Evolutionary conservation across 305 asterid species (phyloP), one percentile per base, ranked within the genome.

Genomic region (Fraxinus paxiana): DNA sequence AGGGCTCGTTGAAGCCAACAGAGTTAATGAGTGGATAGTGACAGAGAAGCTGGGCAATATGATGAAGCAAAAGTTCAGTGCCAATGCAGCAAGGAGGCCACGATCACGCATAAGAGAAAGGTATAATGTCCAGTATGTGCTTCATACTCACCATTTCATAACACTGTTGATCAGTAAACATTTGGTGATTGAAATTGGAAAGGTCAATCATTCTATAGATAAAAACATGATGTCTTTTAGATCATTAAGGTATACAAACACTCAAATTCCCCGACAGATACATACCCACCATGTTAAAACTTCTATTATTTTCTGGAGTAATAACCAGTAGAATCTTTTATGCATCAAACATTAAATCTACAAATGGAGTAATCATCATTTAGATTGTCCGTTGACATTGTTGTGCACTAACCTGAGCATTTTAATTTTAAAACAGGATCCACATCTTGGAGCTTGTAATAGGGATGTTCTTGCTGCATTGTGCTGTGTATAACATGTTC

Each of bases 21-120:
- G 92, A 79, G 92, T 86, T 26, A 90, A 88, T 41, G 93, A 90
- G 77, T 90, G 91, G 93, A 80, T 90, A 22, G 93, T 90, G 81
- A 94, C 98, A 1, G 98, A 94, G 86, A 94, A 94, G 86, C 86
- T 94, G 28, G 98, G 98, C 48, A 90, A 91, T 85, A 75, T 85
- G 81, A 80, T 87, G 89, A 92, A 90, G 84, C 94, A 91, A 80
- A 89, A 81, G 84, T 56, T 82, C 81, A 85, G 63, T 73, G 80
- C 79, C 18, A 91, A 81, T 81, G 71, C 83, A 83, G 67, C 87
- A 78, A 91, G 75, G 87, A 91, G 84, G 84, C 84, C 88, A 79
- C 87, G 86, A 81, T 89, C 89, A 2, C 85, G 90, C 80, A 56
- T 90, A 15, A 77, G 84, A 80, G 97, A 92, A 81, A 87, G 94